phyloP scores from a whole-genome alignment of 306 rosid genomes.

The Cicer arietinum region DNA sequence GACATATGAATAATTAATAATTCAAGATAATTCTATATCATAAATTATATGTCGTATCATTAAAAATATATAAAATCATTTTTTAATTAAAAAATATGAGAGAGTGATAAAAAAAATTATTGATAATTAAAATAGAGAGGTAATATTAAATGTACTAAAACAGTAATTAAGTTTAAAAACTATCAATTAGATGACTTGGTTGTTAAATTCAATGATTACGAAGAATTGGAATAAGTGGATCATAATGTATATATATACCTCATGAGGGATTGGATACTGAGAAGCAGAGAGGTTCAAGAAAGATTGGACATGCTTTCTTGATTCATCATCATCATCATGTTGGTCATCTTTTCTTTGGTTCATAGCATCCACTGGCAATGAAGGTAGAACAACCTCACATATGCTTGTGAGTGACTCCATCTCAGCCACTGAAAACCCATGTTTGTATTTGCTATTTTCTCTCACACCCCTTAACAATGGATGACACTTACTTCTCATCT shows the following conservation, averaged over 20 bases:
- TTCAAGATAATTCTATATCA: too few relatives aligned
- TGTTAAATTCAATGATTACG: too few relatives aligned
- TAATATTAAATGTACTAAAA: too few relatives aligned
- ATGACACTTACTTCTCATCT: constrained; percentile 59
- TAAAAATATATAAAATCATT: too few relatives aligned
- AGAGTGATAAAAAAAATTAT: too few relatives aligned
- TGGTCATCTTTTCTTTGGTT: constrained; percentile 25
- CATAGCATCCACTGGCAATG: constrained; percentile 53
- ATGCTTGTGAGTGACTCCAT: constrained; percentile 64
- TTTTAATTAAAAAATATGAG: too few relatives aligned
- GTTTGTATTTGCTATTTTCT: constrained; percentile 54
- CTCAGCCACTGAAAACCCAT: constrained; percentile 62
- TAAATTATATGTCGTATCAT: too few relatives aligned
- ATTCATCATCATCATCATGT: not conserved
- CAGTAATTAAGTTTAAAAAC: too few relatives aligned
- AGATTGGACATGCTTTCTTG: constrained; percentile 34
- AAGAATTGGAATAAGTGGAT: too few relatives aligned
- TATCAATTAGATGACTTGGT: too few relatives aligned
- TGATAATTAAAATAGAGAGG: too few relatives aligned
- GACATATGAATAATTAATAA: too few relatives aligned
- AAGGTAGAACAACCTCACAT: constrained; percentile 72
- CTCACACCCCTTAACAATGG: constrained; percentile 68
- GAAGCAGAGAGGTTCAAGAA: constrained; percentile 68
- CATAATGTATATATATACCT: constrained; percentile 40
- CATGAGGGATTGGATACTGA: constrained; percentile 59